Evolutionary conservation across 345 rosid species (phyloP), one percentile per base, ranked within the genome.

Genomic region (Erysimum cheiranthoides): DNA sequence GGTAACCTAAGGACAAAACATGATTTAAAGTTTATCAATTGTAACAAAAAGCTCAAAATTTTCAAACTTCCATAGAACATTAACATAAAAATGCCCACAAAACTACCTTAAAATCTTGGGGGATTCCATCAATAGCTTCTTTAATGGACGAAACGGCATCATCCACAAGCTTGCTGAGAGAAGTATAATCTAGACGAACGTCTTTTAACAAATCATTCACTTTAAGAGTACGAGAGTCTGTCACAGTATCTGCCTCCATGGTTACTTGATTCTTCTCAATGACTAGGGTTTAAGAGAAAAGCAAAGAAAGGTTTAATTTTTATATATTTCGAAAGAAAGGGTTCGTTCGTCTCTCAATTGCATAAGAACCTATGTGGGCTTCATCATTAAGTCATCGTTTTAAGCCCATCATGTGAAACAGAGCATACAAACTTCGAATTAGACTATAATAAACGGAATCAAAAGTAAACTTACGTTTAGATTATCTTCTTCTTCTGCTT

Each of bases 1-100:
- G 3, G 83, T 82, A 68, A 90, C 94, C 97, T 91, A 42, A 28
- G 21, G 21, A 40, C 14, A 35, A 17, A 58, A 34, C 62, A 83
- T 74, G 6, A 12, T 66, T 66, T 27, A 36, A 14, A 58, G 35
- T 47, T 10, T 10, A 3, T 16, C 8, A 58, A 66, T 45, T 54
- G 31, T 34, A 21, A 65, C n/a, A 4, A 66, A 66, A 66, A 75
- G 68, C 61, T 38, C 45, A 13, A 47, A 5, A 1, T 17, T 57
- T 16, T 2, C 8, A 52, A 52, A 13, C 2, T 56, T 28, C 57
- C 30, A 36, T 36, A 36, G 49, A 40, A 62, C 36, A 42, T 25
- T 52, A 10, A 28, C 13, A 62, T 2, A 62, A 0, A 42, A 2
- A 27, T 7, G 4, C 1, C 21, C 35, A 28, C 9, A 68, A 61